Base-by-base conservation (phyloP, 805 yeast genomes). In the Yarrowia divulgata region DNA sequence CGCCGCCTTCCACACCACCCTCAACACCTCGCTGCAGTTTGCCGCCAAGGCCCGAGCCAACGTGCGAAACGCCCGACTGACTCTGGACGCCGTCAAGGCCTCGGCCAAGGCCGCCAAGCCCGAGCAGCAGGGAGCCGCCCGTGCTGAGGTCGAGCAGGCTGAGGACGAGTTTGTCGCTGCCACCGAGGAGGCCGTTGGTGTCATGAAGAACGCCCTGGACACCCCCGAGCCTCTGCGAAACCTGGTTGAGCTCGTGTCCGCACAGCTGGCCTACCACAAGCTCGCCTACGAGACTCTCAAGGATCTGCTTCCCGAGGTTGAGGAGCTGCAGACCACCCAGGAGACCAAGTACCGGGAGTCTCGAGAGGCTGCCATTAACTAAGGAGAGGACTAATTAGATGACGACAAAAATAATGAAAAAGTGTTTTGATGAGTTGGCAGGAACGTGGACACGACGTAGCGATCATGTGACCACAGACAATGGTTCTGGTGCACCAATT, bases 141-240 rank as follows among this genome's bases (percentile, higher is more conserved):
- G 93, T 74, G 90, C 88, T 63, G 85, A 87, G 72, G 88, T 91
- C 85, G 97, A 91, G 79, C 85, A 88, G 71, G 87, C 91, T 66
- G 97, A 91, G 80, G 97, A 91, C 75, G 93, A 90, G 75, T 91
- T 91, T 78, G 97, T 95, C 58, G 91, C 90, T 73, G 89, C 93
- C 32, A 92, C 92, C 43, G 97, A 91, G 80, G 95, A 90, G 75
- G 95, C 97, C 48, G 91, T 91, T 68, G 81, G 87, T 48, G 86
- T 89, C 70, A 89, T 91, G 93, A 91, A 88, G 81, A 88, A 88
- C 76, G 93, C 90, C 37, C 85, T 91, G 73, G 88, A 88, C 69
- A 83, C 87, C 69, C 87, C 93, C 23, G 85, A 87, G 73, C 89
- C 93, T 18, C 82, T 90, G 73, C 84, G 86, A 66, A 88, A 88